phyloP scores from a whole-genome alignment of 176 grass and related monocot species.

The Cymbopogon citratus region DNA sequence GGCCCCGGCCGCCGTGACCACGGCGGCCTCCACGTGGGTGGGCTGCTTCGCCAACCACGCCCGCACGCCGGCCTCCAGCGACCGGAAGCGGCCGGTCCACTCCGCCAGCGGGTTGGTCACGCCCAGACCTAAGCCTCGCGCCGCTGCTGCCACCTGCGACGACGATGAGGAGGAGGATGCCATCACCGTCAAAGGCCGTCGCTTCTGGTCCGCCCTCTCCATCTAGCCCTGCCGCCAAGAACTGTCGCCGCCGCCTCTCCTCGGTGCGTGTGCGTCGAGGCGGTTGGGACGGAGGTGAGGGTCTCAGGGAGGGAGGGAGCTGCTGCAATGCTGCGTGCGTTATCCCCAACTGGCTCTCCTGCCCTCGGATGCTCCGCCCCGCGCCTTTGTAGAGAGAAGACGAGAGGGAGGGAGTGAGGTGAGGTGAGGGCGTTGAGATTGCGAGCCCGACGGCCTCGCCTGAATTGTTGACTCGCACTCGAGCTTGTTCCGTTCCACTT shows the following conservation, averaged over 20 bases:
- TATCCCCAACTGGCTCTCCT: constrained; percentile 9
- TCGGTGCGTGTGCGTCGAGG: background rate
- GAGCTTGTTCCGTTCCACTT: background rate
- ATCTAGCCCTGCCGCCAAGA: constrained; percentile 16
- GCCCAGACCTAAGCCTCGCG: background rate
- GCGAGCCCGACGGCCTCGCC: constrained; percentile 6
- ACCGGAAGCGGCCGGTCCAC: constrained; percentile 41
- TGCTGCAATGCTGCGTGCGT: background rate
- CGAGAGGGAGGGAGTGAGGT: background rate
- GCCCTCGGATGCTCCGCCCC: constrained; percentile 33
- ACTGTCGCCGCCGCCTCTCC: background rate
- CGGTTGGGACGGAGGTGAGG: no score
- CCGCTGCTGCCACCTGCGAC: constrained; percentile 24
- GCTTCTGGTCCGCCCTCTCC: constrained; percentile 38
- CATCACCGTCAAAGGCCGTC: constrained; percentile 43
- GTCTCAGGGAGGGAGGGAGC: no score
- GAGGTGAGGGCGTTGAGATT: background rate
- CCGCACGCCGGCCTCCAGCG: constrained; percentile 58
- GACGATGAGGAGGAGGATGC: constrained; percentile 10
- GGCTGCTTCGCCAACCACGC: constrained; percentile 74
- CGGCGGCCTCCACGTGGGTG: constrained; percentile 63
- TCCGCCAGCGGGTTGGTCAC: constrained; percentile 57
- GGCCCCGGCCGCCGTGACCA: constrained; percentile 59
- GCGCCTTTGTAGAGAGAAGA: background rate
- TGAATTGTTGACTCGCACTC: background rate